Conservation (phyloP, 495 filamentous ascomycete genomes). For the Emericellopsis terricola region DNA sequence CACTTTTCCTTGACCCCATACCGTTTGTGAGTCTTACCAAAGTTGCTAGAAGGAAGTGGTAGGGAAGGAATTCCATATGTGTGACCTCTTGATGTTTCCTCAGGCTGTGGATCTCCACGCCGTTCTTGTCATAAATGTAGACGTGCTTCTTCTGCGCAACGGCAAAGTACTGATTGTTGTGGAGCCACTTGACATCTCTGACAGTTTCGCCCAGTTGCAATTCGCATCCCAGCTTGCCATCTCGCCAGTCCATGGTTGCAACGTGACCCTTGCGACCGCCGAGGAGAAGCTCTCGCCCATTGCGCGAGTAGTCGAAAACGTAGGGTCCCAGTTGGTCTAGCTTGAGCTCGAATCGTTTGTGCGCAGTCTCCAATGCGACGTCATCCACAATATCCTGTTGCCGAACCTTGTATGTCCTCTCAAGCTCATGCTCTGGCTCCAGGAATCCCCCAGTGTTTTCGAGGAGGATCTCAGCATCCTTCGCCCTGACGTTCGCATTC, state of each 20-base stretch:
- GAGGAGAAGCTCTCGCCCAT: conserved; percentile 68
- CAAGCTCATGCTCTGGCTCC: conserved; percentile 74
- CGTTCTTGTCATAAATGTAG: conserved; percentile 74
- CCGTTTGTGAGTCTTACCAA: conserved; percentile 45
- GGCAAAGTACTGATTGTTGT: conserved; percentile 91
- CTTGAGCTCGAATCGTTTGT: conserved; percentile 83
- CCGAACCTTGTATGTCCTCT: conserved; percentile 77
- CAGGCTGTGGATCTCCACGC: conserved; percentile 82
- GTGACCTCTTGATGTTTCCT: conserved; percentile 82
- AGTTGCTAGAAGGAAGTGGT: conserved; percentile 85
- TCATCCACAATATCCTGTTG: conserved; percentile 69
- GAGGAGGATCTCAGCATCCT: conserved; percentile 87
- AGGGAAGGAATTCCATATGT: conserved; percentile 88
- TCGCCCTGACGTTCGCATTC: conserved; percentile 59
- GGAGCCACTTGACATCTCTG: conserved; percentile 76
- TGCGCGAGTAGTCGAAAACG: conserved; percentile 67
- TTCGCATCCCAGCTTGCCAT: conserved; percentile 79
- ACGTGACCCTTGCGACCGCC: conserved; percentile 89
- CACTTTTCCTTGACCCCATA: background rate
- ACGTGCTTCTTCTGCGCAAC: conserved; percentile 96
- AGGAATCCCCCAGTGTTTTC: conserved; percentile 78
- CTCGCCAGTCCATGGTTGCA: conserved; percentile 91
- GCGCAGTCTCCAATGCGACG: conserved; percentile 65
- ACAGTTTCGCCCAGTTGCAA: conserved; percentile 80
- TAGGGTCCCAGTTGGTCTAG: conserved; percentile 75